Evolutionary conservation across 495 filamentous ascomycete species (phyloP).

Genomic region (Neurospora sp.): DNA sequence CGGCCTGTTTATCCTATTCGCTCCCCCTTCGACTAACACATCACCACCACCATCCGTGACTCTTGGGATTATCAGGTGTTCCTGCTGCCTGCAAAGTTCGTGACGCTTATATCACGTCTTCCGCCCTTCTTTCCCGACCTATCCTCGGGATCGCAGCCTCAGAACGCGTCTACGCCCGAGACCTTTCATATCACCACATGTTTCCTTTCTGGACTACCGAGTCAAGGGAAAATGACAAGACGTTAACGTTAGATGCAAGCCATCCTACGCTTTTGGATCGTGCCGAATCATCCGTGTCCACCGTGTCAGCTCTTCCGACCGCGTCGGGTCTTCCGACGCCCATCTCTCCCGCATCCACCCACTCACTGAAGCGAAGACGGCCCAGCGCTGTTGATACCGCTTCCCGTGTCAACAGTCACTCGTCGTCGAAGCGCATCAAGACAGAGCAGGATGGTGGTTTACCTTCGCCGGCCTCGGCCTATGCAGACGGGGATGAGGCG

Average conservation of each 20-base stretch:
- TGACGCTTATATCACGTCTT: background rate
- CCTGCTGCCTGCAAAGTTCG: background rate
- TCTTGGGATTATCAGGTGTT: background rate
- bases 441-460: conserved; percentile 23
- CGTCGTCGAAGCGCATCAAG: conserved; percentile 26
- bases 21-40: background rate
- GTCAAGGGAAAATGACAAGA: conserved; percentile 37
- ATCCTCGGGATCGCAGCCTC: background rate
- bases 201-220: conserved; percentile 42
- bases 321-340: conserved; percentile 6
- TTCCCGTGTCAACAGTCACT: background rate
- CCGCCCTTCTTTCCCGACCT: background rate
- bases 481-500: conserved; percentile 11
- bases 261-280: conserved; percentile 8
- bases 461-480: conserved; percentile 22
- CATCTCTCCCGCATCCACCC: conserved; percentile 8
- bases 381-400: conserved; percentile 21
- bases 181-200: conserved; percentile 26
- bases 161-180: background rate
- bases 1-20: conserved; percentile 16
- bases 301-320: conserved; percentile 4
- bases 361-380: conserved; percentile 26
- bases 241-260: conserved; percentile 11
- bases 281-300: conserved; percentile 2
- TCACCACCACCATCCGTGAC: background rate